Percentiles rank a stretch among this genome's conserved stretches.
Conservation (phyloP, 2,329 filamentous ascomycete genomes). For the Colletotrichum cuscutae region DNA sequence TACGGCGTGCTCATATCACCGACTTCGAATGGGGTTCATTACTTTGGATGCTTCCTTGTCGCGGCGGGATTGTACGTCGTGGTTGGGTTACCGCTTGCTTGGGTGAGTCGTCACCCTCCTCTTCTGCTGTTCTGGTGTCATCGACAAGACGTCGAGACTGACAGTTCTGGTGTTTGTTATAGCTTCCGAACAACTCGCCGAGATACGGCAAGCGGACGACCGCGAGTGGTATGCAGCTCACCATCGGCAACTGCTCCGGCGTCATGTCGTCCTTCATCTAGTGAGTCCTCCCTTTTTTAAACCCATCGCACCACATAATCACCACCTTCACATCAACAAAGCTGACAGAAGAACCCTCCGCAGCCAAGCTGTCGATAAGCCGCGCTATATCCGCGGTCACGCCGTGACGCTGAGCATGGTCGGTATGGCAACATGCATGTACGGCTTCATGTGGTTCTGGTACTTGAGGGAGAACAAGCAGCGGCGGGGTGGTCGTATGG, state of each 20-base stretch:
- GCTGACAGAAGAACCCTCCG: neutral
- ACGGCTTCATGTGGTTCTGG: slow-evolving; percentile 49
- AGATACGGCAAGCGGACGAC: slow-evolving; percentile 82
- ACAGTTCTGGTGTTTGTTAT: neutral
- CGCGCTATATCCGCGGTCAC: slow-evolving; percentile 71
- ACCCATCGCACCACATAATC: too few relatives aligned
- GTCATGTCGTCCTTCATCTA: slow-evolving; percentile 51
- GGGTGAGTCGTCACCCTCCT: slow-evolving; percentile 47
- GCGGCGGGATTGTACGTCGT: slow-evolving; percentile 76
- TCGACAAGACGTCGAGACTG: neutral
- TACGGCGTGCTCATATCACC: slow-evolving; percentile 67
- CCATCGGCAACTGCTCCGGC: slow-evolving; percentile 75
- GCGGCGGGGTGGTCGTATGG: slow-evolving; percentile 51
- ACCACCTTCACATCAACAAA: too few relatives aligned
- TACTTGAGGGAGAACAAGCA: slow-evolving; percentile 54
- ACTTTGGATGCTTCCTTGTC: slow-evolving; percentile 72
- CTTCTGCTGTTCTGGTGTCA: too few relatives aligned
- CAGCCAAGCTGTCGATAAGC: slow-evolving; percentile 58
- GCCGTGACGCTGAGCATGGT: slow-evolving; percentile 53
- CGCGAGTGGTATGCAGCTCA: slow-evolving; percentile 77
- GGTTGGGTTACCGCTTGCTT: slow-evolving; percentile 66
- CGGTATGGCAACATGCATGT: slow-evolving; percentile 43
- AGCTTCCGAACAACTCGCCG: slow-evolving; percentile 71
- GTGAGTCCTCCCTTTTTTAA: neutral
- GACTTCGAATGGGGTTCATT: slow-evolving; percentile 56